Percentiles rank a stretch among this genome's conserved stretches.
Evolutionary conservation across 345 rosid genomes (phyloP).

Genomic region (Citrus unshiu): DNA sequence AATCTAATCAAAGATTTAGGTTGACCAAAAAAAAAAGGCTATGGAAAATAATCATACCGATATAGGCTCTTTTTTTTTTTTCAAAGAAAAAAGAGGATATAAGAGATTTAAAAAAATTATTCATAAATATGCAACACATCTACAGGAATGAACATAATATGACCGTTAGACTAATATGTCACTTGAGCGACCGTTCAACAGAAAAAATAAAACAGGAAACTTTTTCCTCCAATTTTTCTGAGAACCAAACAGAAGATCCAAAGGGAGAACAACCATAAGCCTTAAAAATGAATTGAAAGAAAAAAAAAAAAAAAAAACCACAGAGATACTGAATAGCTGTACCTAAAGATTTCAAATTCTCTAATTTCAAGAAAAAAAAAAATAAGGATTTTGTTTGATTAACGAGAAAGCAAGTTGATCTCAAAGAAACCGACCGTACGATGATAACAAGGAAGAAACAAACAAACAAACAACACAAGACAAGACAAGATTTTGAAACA

Average conservation of each 20-base stretch:
- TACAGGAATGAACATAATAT: neutral
- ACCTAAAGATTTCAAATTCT: neutral
- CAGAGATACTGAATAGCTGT: neutral
- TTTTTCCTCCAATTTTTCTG: slow-evolving; percentile 11
- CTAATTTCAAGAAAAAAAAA: neutral
- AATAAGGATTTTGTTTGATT: neutral
- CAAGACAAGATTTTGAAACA: neutral
- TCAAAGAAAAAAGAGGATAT: neutral
- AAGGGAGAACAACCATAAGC: slow-evolving; percentile 7
- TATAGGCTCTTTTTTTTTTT: neutral
- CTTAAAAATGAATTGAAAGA: neutral
- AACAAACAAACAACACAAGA: neutral
- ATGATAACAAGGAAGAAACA: neutral
- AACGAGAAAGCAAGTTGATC: neutral
- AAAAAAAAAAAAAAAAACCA: neutral
- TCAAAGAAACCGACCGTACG: neutral
- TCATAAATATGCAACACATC: neutral
- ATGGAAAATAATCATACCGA: neutral
- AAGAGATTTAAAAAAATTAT: neutral
- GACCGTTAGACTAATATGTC: neutral
- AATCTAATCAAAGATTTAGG: neutral
- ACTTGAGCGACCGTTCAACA: neutral
- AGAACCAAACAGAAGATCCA: slow-evolving; percentile 9
- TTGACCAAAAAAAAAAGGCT: neutral
- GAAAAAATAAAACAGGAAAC: neutral